Base-by-base conservation (phyloP, 331 rosid species). In the Stylosanthes scabra region DNA sequence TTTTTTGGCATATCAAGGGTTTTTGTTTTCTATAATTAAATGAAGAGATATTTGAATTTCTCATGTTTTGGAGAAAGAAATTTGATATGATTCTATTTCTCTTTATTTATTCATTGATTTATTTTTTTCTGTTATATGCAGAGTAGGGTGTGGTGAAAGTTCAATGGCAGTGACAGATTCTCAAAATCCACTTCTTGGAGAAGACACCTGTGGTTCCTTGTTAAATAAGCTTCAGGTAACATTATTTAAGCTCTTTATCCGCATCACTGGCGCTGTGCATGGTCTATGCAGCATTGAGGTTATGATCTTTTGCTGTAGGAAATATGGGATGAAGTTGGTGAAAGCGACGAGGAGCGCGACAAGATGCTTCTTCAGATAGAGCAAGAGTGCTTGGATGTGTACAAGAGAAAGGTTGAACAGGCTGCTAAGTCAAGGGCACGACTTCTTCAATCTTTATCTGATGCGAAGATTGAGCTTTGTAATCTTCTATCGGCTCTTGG, bases 341-440 rank as follows among this genome's bases (percentile, higher is more conserved):
- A 88, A 81, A 88, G 77, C 72, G 97, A 93, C 41, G 96, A 88
- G 67, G 88, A 90, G 66, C 93, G 97, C 60, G 98, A 93, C 77
- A 90, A 83, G 83, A 85, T 93, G 96, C 93, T 93, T 78, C 96
- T 90, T 81, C 97, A 90, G 81, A 70, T 93, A 77, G 96, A 90
- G 66, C 97, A 89, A 70, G 98, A 93, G 65, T 90, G 98, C 75
- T 81, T 90, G 83, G 92, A 90, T 75, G 98, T 93, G 57, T 93
- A 90, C 86, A 86, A 90, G 80, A 87, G 93, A 80, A 93, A 90
- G 83, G 98, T 93, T 10, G 96, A 88, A 84, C 89, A 69, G 80
- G 98, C 98, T 69, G 79, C 90, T 69, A 90, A 84, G 71, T 90
- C 98, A 28, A 93, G 96, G 86, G 89, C 96, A 66, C 88, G 84